phyloP scores from a whole-genome alignment of 202 grass and related monocot species.

The Zizania palustris region DNA sequence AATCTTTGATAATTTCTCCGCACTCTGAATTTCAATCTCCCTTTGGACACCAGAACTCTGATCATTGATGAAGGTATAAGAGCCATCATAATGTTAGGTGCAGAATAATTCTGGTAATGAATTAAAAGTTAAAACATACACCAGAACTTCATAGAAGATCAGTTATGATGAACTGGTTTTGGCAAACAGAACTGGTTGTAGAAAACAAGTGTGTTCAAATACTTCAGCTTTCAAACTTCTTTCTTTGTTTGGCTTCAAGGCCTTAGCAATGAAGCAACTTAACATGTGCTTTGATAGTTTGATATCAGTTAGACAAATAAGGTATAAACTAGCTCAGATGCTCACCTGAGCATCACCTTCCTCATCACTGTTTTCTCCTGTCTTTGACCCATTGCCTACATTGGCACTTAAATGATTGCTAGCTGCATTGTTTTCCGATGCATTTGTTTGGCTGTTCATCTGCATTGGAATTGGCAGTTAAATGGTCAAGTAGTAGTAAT shows the following conservation, averaged over 20 bases:
- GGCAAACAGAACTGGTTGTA: slow-evolving; percentile 10
- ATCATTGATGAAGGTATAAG: slow-evolving; percentile 50
- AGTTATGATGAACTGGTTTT: slow-evolving; percentile 30
- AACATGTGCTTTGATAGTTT: slow-evolving; percentile 24
- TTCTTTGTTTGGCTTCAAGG: slow-evolving; percentile 18
- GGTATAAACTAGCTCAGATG: slow-evolving; percentile 16
- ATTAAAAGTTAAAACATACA: slow-evolving; percentile 31
- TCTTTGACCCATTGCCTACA: slow-evolving; percentile 58
- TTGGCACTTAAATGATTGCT: slow-evolving; percentile 85
- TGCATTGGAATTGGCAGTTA: slow-evolving; percentile 43
- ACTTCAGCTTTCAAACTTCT: slow-evolving; percentile 7
- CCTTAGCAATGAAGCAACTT: background rate
- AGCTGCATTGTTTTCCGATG: slow-evolving; percentile 70
- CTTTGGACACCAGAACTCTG: slow-evolving; percentile 80
- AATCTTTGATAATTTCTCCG: slow-evolving; percentile 55
- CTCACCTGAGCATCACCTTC: slow-evolving; percentile 82
- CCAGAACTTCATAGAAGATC: slow-evolving; percentile 27
- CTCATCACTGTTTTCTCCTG: slow-evolving; percentile 61
- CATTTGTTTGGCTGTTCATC: slow-evolving; percentile 69
- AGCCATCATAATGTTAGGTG: slow-evolving; percentile 7
- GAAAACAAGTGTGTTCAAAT: slow-evolving; percentile 1
- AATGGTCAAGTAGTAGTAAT: too few species aligned
- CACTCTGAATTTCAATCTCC: slow-evolving; percentile 70
- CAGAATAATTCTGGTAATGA: slow-evolving; percentile 24
- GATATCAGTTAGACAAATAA: slow-evolving; percentile 27